Base-by-base conservation (phyloP, 495 filamentous ascomycete species). In the Staphylotrichum tortipilum region DNA sequence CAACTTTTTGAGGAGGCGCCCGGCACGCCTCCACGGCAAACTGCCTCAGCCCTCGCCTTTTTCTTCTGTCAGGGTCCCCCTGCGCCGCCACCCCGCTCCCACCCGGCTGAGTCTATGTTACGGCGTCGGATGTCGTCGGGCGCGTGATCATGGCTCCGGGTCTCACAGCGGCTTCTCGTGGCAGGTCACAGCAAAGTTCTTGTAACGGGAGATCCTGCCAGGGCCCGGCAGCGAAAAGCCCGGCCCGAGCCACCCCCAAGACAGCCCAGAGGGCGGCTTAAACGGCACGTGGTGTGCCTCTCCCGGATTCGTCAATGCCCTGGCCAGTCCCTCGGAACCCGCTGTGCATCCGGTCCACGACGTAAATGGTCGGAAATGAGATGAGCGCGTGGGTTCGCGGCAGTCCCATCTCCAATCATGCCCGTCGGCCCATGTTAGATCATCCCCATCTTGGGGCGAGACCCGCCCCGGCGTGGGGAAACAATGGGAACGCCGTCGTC, bases 101-200 rank as follows among this genome's bases (percentile, higher is more conserved):
- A n/a, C n/a, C 18, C 28, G 11, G 15, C 46, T 53, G 22, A 36
- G n/a, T 38, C 44, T 10, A 17, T 44, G 29, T 21, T 10, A 45
- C 41, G 26, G 28, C 24, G 10, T 36, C 49, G 39, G 50, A 53
- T 48, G 46, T 44, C 41, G 41, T 43, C 34, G 47, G 14, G 43
- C 55, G 46, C 51, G 51, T 57, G 47, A 57, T 57, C 50, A 54
- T 28, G 42, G n/a, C 31, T 34, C 39, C 37, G 19, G 37, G 45
- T 47, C 36, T 44, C 42, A 50, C 26, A 40, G 11, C 46, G 30
- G 30, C 43, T 19, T 41, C 24, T 42, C 23, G n/a, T 26, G 21
- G 40, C 31, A 26, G 15, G 30, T 37, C 24, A 43, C 53, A 47
- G 37, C n/a, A n/a, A n/a, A 37, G 36, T 39, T 29, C 24, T 26